Evolutionary conservation across 2,329 filamentous ascomycete species (phyloP).

Genomic region (Fusarium illudens): DNA sequence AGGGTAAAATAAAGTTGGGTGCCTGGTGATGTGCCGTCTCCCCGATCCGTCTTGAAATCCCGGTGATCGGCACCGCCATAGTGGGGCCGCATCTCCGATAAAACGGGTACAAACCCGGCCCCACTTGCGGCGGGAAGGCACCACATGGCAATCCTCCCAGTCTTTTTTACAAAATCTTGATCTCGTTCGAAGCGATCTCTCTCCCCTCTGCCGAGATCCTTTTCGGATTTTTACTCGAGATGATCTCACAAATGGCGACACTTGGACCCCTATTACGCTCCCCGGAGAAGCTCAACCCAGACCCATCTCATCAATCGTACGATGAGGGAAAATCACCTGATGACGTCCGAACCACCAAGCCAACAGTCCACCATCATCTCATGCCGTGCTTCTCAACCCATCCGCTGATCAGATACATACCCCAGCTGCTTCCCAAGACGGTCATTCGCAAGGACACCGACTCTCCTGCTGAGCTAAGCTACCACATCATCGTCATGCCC

Average conservation of each 20-base stretch:
- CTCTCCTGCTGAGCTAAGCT: slow-evolving; percentile 9
- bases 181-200: background rate
- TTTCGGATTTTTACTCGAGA: background rate
- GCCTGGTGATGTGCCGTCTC: background rate
- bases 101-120: slow-evolving; percentile 5
- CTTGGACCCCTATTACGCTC: background rate
- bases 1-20: background rate
- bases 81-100: slow-evolving; percentile 13
- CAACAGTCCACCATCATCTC: slow-evolving; percentile 34
- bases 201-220: background rate
- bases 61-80: background rate
- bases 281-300: slow-evolving; percentile 22
- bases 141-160: background rate
- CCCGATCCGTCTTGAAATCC: background rate
- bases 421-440: background rate
- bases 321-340: slow-evolving; percentile 34
- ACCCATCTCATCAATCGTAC: slow-evolving; percentile 27
- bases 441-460: background rate
- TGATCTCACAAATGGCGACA: background rate
- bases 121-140: background rate
- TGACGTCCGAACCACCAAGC: slow-evolving; percentile 20
- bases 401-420: background rate
- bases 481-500: background rate
- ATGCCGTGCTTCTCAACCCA: background rate
- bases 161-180: background rate